phyloP scores from a whole-genome alignment of 1,284 basidiomycete genomes.

The Ganoderma sinense region DNA sequence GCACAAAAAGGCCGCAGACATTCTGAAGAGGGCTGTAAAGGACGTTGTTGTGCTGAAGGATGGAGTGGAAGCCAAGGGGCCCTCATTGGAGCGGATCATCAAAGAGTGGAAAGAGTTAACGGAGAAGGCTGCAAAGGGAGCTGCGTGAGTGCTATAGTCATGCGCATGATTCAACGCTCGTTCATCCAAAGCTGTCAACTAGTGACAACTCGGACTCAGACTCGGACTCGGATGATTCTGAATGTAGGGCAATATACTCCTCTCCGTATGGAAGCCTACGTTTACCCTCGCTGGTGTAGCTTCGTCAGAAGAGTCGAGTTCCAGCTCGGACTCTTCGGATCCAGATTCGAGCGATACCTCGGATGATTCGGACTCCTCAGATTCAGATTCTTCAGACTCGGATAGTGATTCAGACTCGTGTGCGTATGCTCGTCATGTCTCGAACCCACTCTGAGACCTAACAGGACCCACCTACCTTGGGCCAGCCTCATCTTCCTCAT shows the following conservation, averaged over 20 bases:
- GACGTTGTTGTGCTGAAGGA: constrained; percentile 65
- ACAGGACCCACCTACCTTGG: constrained; percentile 14
- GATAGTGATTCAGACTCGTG: constrained; percentile 24
- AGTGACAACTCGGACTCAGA: constrained; percentile 22
- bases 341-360: constrained; percentile 23
- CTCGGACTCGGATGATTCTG: constrained; percentile 30
- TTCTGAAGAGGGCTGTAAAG: constrained; percentile 62
- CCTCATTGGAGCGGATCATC: constrained; percentile 67
- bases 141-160: constrained; percentile 24
- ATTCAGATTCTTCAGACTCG: constrained; percentile 21
- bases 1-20: constrained; percentile 70
- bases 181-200: background rate
- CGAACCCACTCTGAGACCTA: constrained; percentile 14
- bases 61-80: constrained; percentile 51
- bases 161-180: background rate
- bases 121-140: constrained; percentile 25
- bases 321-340: constrained; percentile 31
- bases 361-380: constrained; percentile 14
- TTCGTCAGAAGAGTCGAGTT: constrained; percentile 25
- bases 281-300: constrained; percentile 8
- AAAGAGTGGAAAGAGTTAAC: constrained; percentile 61
- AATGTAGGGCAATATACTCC: constrained; percentile 17
- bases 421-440: background rate
- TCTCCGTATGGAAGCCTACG: constrained; percentile 15
- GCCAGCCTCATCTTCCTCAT: constrained; percentile 31